Evolutionary conservation across 2,329 filamentous ascomycete species (phyloP).

Genomic region (Sclerotinia trifoliorum): DNA sequence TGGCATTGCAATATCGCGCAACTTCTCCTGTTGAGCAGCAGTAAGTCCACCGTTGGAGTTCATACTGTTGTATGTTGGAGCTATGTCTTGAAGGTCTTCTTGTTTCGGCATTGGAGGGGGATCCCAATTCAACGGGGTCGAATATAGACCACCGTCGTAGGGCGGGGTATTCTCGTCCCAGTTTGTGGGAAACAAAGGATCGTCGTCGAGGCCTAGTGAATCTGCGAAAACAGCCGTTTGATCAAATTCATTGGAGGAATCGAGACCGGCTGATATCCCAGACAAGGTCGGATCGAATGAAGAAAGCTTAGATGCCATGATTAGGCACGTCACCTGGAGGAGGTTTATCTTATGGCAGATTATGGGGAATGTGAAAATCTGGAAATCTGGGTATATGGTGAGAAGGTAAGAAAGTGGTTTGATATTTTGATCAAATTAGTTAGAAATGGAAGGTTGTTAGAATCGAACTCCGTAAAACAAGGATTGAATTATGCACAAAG

Average conservation of each 20-base stretch:
- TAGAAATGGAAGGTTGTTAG: neutral
- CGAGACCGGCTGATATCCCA: slow-evolving; percentile 33
- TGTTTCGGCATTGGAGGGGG: slow-evolving; percentile 34
- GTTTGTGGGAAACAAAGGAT: slow-evolving; percentile 34
- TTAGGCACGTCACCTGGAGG: slow-evolving; percentile 14
- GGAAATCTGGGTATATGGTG: neutral
- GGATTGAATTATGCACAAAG: neutral
- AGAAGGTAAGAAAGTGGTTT: slow-evolving; percentile 12
- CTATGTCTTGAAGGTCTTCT: slow-evolving; percentile 28
- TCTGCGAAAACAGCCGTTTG: slow-evolving; percentile 33
- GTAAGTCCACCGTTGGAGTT: slow-evolving; percentile 47
- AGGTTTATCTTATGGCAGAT: neutral
- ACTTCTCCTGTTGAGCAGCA: slow-evolving; percentile 58
- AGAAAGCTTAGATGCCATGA: slow-evolving; percentile 30
- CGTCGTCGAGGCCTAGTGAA: slow-evolving; percentile 33
- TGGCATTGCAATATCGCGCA: slow-evolving; percentile 65
- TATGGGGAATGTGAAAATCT: neutral
- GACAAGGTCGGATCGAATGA: slow-evolving; percentile 35
- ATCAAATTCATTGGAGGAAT: slow-evolving; percentile 31
- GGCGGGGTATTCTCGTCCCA: slow-evolving; percentile 38
- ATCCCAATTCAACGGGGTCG: slow-evolving; percentile 39
- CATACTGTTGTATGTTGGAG: slow-evolving; percentile 23
- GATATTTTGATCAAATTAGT: neutral
- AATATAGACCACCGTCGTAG: slow-evolving; percentile 39
- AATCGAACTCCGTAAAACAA: neutral